A percentile compares a stretch with the other conserved stretches of the same genome.
These are phyloP conservation scores for Ambrosia artemisiifolia DNA, from an alignment of 129 eudicot genomes.

Conservation along the genomic window DNA sequence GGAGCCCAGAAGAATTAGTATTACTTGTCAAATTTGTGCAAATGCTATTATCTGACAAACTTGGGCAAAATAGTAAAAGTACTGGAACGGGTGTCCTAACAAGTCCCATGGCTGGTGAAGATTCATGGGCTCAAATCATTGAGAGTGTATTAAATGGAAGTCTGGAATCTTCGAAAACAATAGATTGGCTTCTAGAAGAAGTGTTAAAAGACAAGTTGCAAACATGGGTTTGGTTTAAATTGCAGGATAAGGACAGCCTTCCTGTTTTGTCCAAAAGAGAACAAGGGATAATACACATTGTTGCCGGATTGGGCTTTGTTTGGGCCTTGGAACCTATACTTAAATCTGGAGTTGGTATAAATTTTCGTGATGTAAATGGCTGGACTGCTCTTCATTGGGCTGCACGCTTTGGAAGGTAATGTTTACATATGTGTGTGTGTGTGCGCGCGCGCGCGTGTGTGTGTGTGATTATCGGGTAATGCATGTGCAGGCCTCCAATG, in stretches of 20 bases:
- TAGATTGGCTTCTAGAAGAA: constrained; percentile 75
- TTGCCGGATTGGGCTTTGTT: constrained; percentile 87
- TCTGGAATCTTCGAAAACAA: constrained; percentile 42
- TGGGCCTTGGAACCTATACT: constrained; percentile 92
- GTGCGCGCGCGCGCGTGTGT: too few species aligned
- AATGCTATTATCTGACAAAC: constrained; percentile 47
- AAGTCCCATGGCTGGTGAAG: constrained; percentile 46
- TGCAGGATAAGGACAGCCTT: constrained; percentile 18
- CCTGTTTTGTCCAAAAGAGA: constrained; percentile 66
- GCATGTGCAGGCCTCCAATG: not conserved
- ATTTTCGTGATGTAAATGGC: constrained; percentile 84
- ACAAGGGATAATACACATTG: constrained; percentile 91
- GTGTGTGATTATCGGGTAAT: not conserved
- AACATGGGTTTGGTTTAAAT: constrained; percentile 58
- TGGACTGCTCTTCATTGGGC: constrained; percentile 99
- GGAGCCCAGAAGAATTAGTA: constrained; percentile 59
- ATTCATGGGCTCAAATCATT: constrained; percentile 62
- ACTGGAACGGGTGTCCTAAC: constrained; percentile 30
- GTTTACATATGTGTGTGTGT: not conserved
- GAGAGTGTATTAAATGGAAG: constrained; percentile 51
- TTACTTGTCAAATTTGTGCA: constrained; percentile 70
- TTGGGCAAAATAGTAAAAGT: constrained; percentile 31
- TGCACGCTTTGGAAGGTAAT: constrained; percentile 92
- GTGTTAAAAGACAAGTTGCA: constrained; percentile 80
- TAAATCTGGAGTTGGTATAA: constrained; percentile 60